These are phyloP conservation scores for Dactylellina sp. DNA, from an alignment of 2,329 filamentous ascomycete genomes.

Conservation along the genomic window DNA sequence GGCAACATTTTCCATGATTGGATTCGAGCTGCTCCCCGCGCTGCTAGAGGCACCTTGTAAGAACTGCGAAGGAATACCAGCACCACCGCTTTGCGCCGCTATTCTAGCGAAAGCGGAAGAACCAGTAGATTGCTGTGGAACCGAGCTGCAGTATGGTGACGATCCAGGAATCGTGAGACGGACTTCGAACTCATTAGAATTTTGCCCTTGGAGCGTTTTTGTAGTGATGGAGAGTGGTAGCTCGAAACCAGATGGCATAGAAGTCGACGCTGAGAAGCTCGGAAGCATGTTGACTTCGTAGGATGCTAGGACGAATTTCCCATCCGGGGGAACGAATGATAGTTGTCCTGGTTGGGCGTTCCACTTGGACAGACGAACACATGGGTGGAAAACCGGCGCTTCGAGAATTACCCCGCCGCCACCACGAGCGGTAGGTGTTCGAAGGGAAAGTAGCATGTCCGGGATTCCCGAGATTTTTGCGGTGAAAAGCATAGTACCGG, in stretches of 20 bases:
- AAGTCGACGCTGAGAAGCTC: constrained; percentile 68
- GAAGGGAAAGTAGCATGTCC: constrained; percentile 84
- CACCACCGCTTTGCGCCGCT: constrained; percentile 46
- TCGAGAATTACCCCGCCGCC: constrained; percentile 69
- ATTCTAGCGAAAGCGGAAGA: constrained; percentile 61
- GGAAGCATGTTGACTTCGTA: constrained; percentile 94
- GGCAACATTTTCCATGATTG: constrained; percentile 58
- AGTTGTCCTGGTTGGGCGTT: constrained; percentile 87
- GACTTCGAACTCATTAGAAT: constrained; percentile 88
- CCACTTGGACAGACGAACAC: constrained; percentile 90
- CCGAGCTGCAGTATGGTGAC: constrained; percentile 63
- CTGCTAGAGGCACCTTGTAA: constrained; percentile 62
- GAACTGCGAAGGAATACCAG: constrained; percentile 64
- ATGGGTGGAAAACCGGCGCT: constrained; percentile 94
- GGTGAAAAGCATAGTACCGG: constrained; percentile 94
- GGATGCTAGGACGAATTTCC: constrained; percentile 89
- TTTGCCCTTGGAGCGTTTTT: constrained; percentile 79
- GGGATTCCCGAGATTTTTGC: constrained; percentile 94
- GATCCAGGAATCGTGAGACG: constrained; percentile 74
- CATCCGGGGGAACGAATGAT: constrained; percentile 96
- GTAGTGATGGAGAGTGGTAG: constrained; percentile 85
- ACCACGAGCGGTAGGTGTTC: constrained; percentile 73
- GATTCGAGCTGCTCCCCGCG: constrained; percentile 58
- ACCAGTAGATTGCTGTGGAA: constrained; percentile 63
- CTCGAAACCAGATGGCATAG: constrained; percentile 73